Percentiles rank a stretch among this genome's conserved stretches.
phyloP scores from a whole-genome alignment of 2,329 filamentous ascomycete genomes.

The Penicillium sp. region DNA sequence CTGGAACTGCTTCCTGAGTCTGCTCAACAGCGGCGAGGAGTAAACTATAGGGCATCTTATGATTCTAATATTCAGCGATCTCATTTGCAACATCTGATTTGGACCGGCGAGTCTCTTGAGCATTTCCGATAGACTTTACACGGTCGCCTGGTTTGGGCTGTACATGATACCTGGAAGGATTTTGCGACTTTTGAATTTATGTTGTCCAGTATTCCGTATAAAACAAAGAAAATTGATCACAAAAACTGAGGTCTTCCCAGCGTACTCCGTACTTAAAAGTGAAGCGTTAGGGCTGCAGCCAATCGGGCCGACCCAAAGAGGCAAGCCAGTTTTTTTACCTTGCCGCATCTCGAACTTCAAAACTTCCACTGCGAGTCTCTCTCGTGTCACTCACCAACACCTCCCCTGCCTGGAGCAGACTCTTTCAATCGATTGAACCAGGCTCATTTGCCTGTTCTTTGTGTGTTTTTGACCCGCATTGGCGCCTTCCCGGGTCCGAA shows the following conservation, averaged over 20 bases:
- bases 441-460: not conserved
- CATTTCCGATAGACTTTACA: constrained; percentile 15
- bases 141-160: constrained; percentile 3
- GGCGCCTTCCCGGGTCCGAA: constrained; percentile 24
- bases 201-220: no score
- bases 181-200: no score
- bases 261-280: no score
- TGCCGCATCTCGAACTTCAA: constrained; percentile 24
- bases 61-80: no score
- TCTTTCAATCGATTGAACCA: constrained; percentile 1
- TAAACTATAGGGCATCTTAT: constrained; percentile 9
- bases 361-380: constrained; percentile 27
- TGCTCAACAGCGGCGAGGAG: constrained; percentile 47
- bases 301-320: constrained; percentile 16
- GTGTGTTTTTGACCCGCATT: constrained; percentile 10
- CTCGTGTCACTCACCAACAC: constrained; percentile 13
- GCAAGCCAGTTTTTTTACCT: constrained; percentile 23
- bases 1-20: constrained; percentile 56
- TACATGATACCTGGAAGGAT: no score
- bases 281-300: constrained; percentile 14
- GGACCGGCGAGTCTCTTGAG: not conserved
- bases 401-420: constrained; percentile 39
- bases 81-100: no score
- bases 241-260: no score
- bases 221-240: no score